Conservation (phyloP, 2,329 filamentous ascomycete species). For the Nothophaeocryptopus gaeumannii region DNA sequence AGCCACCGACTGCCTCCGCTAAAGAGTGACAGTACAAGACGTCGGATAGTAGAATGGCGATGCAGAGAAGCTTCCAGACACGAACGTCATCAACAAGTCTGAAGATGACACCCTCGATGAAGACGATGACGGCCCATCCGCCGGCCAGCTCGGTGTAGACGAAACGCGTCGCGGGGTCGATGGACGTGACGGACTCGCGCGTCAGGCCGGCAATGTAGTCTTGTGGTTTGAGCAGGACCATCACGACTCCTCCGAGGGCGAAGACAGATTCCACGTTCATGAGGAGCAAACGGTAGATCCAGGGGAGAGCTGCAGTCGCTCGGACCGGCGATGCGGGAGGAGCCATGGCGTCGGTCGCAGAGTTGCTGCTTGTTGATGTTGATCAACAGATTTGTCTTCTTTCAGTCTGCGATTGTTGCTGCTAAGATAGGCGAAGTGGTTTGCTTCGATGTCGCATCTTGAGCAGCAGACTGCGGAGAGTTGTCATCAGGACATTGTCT, state of each 20-base stretch:
- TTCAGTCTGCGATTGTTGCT: too few relatives aligned
- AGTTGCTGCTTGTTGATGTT: too few relatives aligned
- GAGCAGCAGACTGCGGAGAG: too few relatives aligned
- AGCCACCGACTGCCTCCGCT: conserved; percentile 31
- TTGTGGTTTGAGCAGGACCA: conserved; percentile 22
- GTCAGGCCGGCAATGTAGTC: conserved; percentile 26
- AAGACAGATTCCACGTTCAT: conserved; percentile 29
- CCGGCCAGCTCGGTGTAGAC: conserved; percentile 32
- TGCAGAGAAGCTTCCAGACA: conserved; percentile 30
- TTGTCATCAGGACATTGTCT: too few relatives aligned
- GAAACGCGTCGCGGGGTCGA: conserved; percentile 26
- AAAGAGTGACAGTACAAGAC: conserved; percentile 28
- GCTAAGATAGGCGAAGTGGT: too few relatives aligned
- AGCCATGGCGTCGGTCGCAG: not conserved
- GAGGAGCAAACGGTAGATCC: conserved; percentile 27
- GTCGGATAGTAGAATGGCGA: conserved; percentile 29
- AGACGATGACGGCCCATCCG: conserved; percentile 31
- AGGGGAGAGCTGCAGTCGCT: conserved; percentile 27
- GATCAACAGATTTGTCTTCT: conserved; percentile 53
- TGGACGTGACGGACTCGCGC: conserved; percentile 21
- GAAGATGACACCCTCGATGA: conserved; percentile 29
- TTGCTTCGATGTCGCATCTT: too few relatives aligned
- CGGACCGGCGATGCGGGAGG: conserved; percentile 8
- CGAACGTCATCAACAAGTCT: conserved; percentile 31
- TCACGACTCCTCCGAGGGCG: conserved; percentile 27